Conservation (phyloP, 225 moss, liverwort and hornwort genomes). For the Lunularia cruciata region DNA sequence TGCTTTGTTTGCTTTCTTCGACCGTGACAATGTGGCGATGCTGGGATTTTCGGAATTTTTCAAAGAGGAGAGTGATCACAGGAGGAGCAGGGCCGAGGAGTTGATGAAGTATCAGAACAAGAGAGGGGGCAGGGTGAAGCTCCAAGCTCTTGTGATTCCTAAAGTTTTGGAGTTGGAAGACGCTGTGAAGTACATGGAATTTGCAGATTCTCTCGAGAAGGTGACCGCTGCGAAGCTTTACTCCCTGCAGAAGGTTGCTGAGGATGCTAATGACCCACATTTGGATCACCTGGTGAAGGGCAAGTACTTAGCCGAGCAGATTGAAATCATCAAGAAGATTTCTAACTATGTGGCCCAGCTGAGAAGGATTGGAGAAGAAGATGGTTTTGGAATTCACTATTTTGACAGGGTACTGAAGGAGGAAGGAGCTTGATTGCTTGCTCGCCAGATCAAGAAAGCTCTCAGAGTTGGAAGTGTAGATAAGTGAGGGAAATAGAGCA, state of each 20-base stretch:
- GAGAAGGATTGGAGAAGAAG: constrained; percentile 56
- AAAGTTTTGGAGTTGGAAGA: constrained; percentile 52
- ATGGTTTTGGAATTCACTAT: constrained; percentile 64
- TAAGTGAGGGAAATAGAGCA: too few relatives aligned
- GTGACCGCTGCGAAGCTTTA: constrained; percentile 61
- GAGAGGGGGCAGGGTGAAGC: constrained; percentile 62
- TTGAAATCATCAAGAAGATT: constrained; percentile 64
- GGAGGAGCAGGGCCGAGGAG: constrained; percentile 65
- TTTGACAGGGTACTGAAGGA: constrained; percentile 60
- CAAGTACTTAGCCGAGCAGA: constrained; percentile 33
- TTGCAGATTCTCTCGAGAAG: constrained; percentile 62
- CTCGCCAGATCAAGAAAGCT: too few relatives aligned
- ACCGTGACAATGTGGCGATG: constrained; percentile 66
- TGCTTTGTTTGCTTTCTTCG: constrained; percentile 62
- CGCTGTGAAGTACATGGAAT: constrained; percentile 60
- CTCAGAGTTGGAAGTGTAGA: too few relatives aligned
- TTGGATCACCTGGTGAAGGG: constrained; percentile 10
- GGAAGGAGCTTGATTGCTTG: neutral
- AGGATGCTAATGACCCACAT: constrained; percentile 4
- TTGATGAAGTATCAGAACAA: constrained; percentile 68
- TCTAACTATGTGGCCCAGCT: constrained; percentile 61
- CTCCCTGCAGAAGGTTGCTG: constrained; percentile 38
- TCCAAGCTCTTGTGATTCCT: constrained; percentile 56
- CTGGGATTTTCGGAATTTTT: constrained; percentile 63
- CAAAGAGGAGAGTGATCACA: constrained; percentile 56